Percentiles rank a stretch among this genome's conserved stretches.
phyloP scores from a whole-genome alignment of 371 early-diverging fungal genomes.

The Basidiobolus meristosporus region DNA sequence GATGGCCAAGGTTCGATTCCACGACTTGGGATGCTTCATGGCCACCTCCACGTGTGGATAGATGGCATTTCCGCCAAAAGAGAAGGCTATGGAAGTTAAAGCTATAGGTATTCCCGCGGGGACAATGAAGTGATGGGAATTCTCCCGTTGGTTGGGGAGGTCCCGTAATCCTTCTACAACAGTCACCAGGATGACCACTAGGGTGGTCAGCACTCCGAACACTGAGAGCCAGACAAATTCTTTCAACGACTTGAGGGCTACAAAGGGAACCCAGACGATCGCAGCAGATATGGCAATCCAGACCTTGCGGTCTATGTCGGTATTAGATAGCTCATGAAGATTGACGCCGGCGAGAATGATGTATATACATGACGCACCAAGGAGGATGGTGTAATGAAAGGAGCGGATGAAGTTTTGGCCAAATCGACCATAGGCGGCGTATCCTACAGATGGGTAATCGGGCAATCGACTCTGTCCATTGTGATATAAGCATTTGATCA shows the following conservation, averaged over 20 bases:
- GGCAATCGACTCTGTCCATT: conserved; percentile 15
- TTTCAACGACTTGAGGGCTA: conserved; percentile 41
- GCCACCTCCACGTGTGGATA: conserved; percentile 17
- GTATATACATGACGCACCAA: conserved; percentile 59
- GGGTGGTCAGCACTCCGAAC: conserved; percentile 28
- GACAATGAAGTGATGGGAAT: conserved; percentile 16
- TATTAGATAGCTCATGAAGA: conserved; percentile 20
- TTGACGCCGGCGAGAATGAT: conserved; percentile 53
- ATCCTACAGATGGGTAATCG: conserved; percentile 37
- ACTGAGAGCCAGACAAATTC: conserved; percentile 44
- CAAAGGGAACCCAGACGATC: conserved; percentile 48
- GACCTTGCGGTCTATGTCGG: conserved; percentile 15
- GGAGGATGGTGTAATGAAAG: conserved; percentile 43
- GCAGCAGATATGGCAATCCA: conserved; percentile 46
- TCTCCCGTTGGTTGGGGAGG: conserved; percentile 7
- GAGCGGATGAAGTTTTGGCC: conserved; percentile 36
- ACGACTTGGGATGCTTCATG: conserved; percentile 56
- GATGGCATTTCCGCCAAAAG: conserved; percentile 64
- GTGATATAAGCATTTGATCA: conserved; percentile 52
- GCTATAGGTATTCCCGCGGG: conserved; percentile 16
- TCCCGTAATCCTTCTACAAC: neutral
- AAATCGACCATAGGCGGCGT: conserved; percentile 37
- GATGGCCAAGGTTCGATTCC: conserved; percentile 40
- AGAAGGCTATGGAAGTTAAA: conserved; percentile 48
- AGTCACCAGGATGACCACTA: conserved; percentile 19